These are phyloP conservation scores for Lactifluus subvellereus DNA, from an alignment of 768 basidiomycete genomes.

Conservation along the genomic window DNA sequence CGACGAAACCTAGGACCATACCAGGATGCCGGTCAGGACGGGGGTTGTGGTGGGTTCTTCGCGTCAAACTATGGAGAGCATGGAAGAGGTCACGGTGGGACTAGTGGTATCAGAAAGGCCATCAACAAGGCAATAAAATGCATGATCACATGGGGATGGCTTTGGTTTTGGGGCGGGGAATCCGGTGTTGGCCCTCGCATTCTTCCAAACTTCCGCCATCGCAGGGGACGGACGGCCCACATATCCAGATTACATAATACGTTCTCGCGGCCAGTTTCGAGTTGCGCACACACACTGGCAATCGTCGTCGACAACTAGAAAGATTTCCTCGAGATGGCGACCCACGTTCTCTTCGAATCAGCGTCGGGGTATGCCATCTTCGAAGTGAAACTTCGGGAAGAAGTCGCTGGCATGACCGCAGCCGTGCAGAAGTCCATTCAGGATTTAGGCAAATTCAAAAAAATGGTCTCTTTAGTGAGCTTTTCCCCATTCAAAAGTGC, in stretches of 20 bases:
- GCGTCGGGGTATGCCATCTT: constrained; percentile 94
- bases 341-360: constrained; percentile 89
- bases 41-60: not conserved
- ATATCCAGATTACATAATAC: not conserved
- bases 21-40: not conserved
- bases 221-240: too few relatives aligned
- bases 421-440: constrained; percentile 81
- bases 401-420: constrained; percentile 74
- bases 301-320: not conserved
- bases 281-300: too few relatives aligned
- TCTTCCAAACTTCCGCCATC: too few relatives aligned
- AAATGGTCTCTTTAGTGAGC: constrained; percentile 86
- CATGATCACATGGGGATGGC: too few relatives aligned
- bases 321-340: constrained; percentile 45
- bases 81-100: not conserved
- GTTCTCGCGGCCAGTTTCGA: not conserved
- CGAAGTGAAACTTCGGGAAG: constrained; percentile 79
- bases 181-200: too few relatives aligned
- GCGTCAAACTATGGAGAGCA: not conserved
- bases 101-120: too few relatives aligned
- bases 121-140: too few relatives aligned
- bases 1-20: not conserved
- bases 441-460: constrained; percentile 83
- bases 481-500: constrained; percentile 94
- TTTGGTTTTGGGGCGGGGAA: too few relatives aligned